phyloP scores from a whole-genome alignment of 257 asterid species.

The Forsythia viridissima region DNA sequence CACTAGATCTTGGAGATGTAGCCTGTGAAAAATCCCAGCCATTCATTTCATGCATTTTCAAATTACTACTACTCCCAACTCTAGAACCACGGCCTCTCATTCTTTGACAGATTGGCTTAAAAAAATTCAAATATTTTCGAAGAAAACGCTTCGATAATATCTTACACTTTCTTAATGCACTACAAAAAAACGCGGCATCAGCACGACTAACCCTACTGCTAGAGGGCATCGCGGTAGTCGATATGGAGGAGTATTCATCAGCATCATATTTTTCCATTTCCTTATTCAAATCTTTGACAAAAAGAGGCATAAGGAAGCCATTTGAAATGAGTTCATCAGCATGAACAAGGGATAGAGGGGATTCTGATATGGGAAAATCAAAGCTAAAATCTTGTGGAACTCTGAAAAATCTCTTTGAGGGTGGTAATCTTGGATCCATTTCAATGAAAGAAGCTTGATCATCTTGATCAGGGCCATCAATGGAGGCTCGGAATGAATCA shows the following conservation, averaged over 20 bases:
- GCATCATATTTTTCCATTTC: slow-evolving; percentile 4
- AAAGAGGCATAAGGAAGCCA: slow-evolving; percentile 60
- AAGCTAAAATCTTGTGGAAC: slow-evolving; percentile 64
- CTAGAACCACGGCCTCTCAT: slow-evolving; percentile 27
- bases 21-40: slow-evolving; percentile 38
- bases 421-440: slow-evolving; percentile 87
- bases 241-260: slow-evolving; percentile 22
- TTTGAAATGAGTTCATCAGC: slow-evolving; percentile 78
- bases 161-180: slow-evolving; percentile 52
- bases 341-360: slow-evolving; percentile 49
- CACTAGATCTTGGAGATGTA: slow-evolving; percentile 69
- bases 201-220: slow-evolving; percentile 33
- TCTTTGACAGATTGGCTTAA: slow-evolving; percentile 47
- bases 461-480: slow-evolving; percentile 39
- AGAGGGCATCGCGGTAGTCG: slow-evolving; percentile 21
- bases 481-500: slow-evolving; percentile 26
- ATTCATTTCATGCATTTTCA: slow-evolving; percentile 20
- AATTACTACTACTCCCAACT: slow-evolving; percentile 34
- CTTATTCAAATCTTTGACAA: slow-evolving; percentile 23
- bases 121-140: slow-evolving; percentile 47
- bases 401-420: slow-evolving; percentile 70
- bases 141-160: slow-evolving; percentile 51
- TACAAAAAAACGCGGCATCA: background rate
- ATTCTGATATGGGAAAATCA: slow-evolving; percentile 57
- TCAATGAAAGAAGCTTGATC: slow-evolving; percentile 75